Evolutionary conservation across 2,329 filamentous ascomycete genomes (phyloP).

Genomic region (Talaromyces piceae): DNA sequence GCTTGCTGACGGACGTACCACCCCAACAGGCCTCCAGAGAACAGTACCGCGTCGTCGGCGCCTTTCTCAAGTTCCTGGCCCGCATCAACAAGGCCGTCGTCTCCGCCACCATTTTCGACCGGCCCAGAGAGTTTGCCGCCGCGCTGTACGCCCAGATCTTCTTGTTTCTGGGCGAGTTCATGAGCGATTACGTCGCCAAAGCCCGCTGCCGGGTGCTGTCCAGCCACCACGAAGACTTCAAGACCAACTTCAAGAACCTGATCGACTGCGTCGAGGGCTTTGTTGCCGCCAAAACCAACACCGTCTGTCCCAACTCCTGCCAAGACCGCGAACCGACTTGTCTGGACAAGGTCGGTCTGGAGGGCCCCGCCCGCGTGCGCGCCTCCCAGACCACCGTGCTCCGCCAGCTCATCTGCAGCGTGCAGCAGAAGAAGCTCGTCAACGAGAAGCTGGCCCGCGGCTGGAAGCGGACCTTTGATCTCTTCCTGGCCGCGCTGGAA

Average conservation of each 20-base stretch:
- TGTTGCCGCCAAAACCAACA: slow-evolving; percentile 4
- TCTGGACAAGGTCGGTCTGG: slow-evolving; percentile 17
- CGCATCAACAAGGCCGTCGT: slow-evolving; percentile 26
- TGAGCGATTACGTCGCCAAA: slow-evolving; percentile 30
- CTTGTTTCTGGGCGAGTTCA: slow-evolving; percentile 30
- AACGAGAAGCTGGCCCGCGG: slow-evolving; percentile 20
- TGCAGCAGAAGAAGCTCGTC: slow-evolving; percentile 25
- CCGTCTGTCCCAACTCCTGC: slow-evolving; percentile 15
- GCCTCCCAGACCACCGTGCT: slow-evolving; percentile 30
- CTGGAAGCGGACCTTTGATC: slow-evolving; percentile 20
- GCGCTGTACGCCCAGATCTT: slow-evolving; percentile 29
- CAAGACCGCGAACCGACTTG: slow-evolving; percentile 7
- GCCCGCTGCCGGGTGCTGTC: slow-evolving; percentile 28
- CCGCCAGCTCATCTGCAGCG: slow-evolving; percentile 31
- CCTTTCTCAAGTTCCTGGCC: slow-evolving; percentile 24
- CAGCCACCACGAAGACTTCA: slow-evolving; percentile 28
- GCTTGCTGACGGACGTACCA: neutral
- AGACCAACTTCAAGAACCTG: slow-evolving; percentile 26
- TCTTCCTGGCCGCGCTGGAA: slow-evolving; percentile 20
- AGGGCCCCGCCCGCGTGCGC: slow-evolving; percentile 23
- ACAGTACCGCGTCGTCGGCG: slow-evolving; percentile 29
- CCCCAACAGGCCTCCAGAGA: slow-evolving; percentile 27
- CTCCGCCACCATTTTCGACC: slow-evolving; percentile 10
- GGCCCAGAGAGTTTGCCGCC: slow-evolving; percentile 13
- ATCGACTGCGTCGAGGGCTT: slow-evolving; percentile 22